A percentile compares a stretch with the other conserved stretches of the same genome.
These are phyloP conservation scores for Nannochloris sp. DNA, from an alignment of 139 green algal species.

Conservation along the genomic window DNA sequence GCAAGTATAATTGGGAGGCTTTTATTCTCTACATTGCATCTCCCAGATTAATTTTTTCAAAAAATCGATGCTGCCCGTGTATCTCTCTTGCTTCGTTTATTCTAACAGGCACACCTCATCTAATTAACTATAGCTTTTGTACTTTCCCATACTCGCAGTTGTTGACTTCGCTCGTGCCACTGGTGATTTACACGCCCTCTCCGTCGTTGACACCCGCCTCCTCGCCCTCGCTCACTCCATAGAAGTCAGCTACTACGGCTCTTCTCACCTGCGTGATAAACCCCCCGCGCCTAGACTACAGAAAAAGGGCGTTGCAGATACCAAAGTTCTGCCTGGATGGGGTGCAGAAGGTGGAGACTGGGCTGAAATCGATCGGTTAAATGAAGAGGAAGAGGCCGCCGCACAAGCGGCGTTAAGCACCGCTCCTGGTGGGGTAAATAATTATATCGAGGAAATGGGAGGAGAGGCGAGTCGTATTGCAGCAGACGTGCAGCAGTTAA, in stretches of 20 bases:
- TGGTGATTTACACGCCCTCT: constrained; percentile 81
- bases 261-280: constrained; percentile 44
- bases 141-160: constrained; percentile 47
- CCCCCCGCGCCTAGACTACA: constrained; percentile 17
- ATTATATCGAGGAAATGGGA: background rate
- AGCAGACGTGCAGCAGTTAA: constrained; percentile 25
- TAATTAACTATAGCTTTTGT: background rate
- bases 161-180: constrained; percentile 73
- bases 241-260: constrained; percentile 59
- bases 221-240: constrained; percentile 74
- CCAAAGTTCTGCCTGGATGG: constrained; percentile 68
- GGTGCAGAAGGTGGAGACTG: constrained; percentile 61
- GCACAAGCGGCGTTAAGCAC: constrained; percentile 11
- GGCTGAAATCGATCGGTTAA: constrained; percentile 62
- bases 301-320: constrained; percentile 9
- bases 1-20: constrained; percentile 15
- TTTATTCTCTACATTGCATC: background rate
- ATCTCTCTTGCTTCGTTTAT: background rate
- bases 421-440: background rate
- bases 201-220: constrained; percentile 67
- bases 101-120: background rate
- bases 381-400: constrained; percentile 47
- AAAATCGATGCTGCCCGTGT: background rate
- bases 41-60: background rate
- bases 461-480: constrained; percentile 27